Conservation (phyloP, 2,329 filamentous ascomycete genomes). For the Stachybotrys chartarum region DNA sequence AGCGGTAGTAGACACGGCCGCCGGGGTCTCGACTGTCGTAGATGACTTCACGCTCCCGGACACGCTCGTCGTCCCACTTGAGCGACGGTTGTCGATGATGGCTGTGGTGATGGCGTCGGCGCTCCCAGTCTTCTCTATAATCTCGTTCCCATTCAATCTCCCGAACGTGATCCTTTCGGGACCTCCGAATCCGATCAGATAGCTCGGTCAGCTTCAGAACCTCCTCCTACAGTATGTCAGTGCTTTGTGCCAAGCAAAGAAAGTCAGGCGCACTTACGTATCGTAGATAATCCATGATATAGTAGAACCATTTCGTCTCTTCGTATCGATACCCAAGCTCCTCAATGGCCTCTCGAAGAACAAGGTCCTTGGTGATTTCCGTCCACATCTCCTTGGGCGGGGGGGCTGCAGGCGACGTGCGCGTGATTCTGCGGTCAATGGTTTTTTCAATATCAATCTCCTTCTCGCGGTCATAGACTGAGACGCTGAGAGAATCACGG, state of each 20-base stretch:
- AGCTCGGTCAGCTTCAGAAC: slow-evolving; percentile 77
- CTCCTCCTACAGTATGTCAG: slow-evolving; percentile 61
- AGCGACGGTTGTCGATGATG: slow-evolving; percentile 20
- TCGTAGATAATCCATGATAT: slow-evolving; percentile 81
- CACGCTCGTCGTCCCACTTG: slow-evolving; percentile 52
- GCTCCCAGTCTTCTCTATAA: slow-evolving; percentile 43
- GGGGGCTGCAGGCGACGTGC: slow-evolving; percentile 26
- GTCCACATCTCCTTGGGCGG: slow-evolving; percentile 76
- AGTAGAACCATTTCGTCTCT: slow-evolving; percentile 84
- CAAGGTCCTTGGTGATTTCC: slow-evolving; percentile 90
- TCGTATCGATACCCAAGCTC: slow-evolving; percentile 80
- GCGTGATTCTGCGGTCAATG: slow-evolving; percentile 41
- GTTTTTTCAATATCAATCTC: slow-evolving; percentile 50
- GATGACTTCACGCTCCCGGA: slow-evolving; percentile 61
- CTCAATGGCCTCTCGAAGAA: slow-evolving; percentile 80
- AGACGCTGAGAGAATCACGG: slow-evolving; percentile 35
- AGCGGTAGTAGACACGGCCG: slow-evolving; percentile 18
- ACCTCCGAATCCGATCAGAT: slow-evolving; percentile 72
- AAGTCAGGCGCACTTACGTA: slow-evolving; percentile 57
- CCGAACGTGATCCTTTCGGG: slow-evolving; percentile 42
- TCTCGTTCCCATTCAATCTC: slow-evolving; percentile 54
- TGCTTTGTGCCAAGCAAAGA: not conserved
- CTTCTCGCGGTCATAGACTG: slow-evolving; percentile 37
- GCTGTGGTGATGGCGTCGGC: slow-evolving; percentile 28
- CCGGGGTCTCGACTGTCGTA: slow-evolving; percentile 41